Evolutionary conservation across 1,284 basidiomycete genomes (phyloP), one percentile per base, ranked within the genome.

Genomic region (Austroboletus novae-zelandiae): DNA sequence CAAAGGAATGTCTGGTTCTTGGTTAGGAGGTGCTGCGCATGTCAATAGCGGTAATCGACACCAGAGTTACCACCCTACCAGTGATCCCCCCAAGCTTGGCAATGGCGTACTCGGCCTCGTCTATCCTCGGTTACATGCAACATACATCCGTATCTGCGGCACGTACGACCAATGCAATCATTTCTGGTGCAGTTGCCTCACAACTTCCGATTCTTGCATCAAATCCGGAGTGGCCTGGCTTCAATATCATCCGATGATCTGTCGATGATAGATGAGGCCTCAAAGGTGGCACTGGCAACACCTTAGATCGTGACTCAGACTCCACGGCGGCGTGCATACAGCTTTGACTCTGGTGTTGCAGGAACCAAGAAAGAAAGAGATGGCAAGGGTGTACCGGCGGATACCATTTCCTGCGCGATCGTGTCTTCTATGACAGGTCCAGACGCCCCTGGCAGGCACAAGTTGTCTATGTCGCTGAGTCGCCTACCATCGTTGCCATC

Each of bases 141-240:
- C n/a, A 53, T 4, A 49, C 61, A 7, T 54, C 63, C 9, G 40
- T 60, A 20, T 60, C 63, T 5, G 40, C 47, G 5, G 47, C 57
- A 0, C 41, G 60, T 8, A 43, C 66, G 14, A 50, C 67, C 13
- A 62, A 67, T 0, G 64, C 83, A 3, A 74, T 90, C 30, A 77
- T 90, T 32, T 78, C 84, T 20, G 80, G 79, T 48, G 83, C 85
- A 5, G 82, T 81, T 6, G 75, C 79, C 0, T 84, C 85, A 0
- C 59, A 64, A 9, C 69, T 71, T 13, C 71, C 74, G 0, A 73
- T 74, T 1, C 69, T 89, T 20, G 79, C 78, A 2, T 82, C 87
- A 1, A 75, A 81, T 52, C 69, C 81, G 20, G 76, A 79, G 59
- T 55, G 30, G 34, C 72, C 79, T 0, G 86, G 86, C 4, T 88